Base-by-base conservation (phyloP, 352 stramenopile species). In the Aphanomyces astaci region DNA sequence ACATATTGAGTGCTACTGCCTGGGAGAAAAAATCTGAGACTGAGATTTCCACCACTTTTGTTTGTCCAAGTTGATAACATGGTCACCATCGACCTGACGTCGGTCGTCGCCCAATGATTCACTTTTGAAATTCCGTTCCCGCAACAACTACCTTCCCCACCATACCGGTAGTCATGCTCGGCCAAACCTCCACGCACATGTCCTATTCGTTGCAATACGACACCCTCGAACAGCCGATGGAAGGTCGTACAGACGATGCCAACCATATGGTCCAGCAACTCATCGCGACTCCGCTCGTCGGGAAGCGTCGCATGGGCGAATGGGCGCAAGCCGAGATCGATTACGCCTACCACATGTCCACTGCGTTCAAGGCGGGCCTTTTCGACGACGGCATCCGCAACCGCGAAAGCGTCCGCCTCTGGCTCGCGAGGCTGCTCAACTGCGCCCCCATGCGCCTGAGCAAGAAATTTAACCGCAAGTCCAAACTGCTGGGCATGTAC, bases 381-480 rank as follows among this genome's bases (percentile, higher is more conserved):
- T 45, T 68, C 51, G 62, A 68, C 36, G 36, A 43, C 9, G 62
- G 49, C 32, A 52, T 94, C 24, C 82, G 82, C 5, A 85, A 94
- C 64, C 84, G 86, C 67, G 92, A 84, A 27, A 85, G 84, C 43
- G 84, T 94, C 65, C 86, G 86, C 2, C 73, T 92, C 19, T 83
- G 90, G 71, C 76, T 94, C 15, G 82, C 84, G 27, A 90, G 84
- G 72, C 76, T 92, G 70, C 86, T 94, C 55, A 94, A 94, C 71
- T 94, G 86, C 71, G 90, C 84, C 54, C 90, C 86, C 19, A 94
- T 94, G 86, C 77, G 86, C 25, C 71, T 94, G 31, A 92, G 84
- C 19, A 94, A 94, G 71, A 94, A 94, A 72, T 94, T 94, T 68
- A 82, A 94, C 68, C 91, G 92, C 72, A 92, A 92, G 9, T 55